Evolutionary conservation across 768 basidiomycete species (phyloP).

Genomic region (Kwoniella newhampshirensis): DNA sequence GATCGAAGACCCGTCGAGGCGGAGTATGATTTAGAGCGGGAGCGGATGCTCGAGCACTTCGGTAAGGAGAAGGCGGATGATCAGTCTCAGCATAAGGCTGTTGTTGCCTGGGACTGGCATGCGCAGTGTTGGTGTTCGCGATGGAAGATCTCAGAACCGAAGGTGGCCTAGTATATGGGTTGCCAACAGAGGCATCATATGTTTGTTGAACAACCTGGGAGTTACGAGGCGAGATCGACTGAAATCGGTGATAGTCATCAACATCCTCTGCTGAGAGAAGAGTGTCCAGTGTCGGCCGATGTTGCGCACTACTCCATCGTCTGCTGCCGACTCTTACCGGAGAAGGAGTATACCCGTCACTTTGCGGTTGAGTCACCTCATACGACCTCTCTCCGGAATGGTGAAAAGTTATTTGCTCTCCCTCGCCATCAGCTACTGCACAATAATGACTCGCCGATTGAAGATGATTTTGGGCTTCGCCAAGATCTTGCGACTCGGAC

Average conservation of each 20-base stretch:
- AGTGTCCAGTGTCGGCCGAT: slow-evolving; percentile 27
- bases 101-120: slow-evolving; percentile 5
- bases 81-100: slow-evolving; percentile 2
- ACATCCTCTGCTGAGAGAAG: slow-evolving; percentile 21
- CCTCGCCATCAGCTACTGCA: slow-evolving; percentile 1
- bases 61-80: neutral
- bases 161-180: slow-evolving; percentile 17
- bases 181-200: neutral
- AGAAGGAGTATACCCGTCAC: slow-evolving; percentile 24
- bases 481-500: slow-evolving; percentile 9
- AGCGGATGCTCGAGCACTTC: slow-evolving; percentile 10
- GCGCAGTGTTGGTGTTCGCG: slow-evolving; percentile 1
- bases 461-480: neutral
- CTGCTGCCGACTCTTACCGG: slow-evolving; percentile 16
- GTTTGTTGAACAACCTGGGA: neutral
- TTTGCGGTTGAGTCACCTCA: neutral
- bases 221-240: slow-evolving; percentile 13
- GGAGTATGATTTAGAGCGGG: slow-evolving; percentile 16
- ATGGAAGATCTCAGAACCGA: slow-evolving; percentile 25
- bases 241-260: neutral
- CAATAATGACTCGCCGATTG: slow-evolving; percentile 9
- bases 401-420: neutral
- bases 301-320: slow-evolving; percentile 18
- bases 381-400: neutral
- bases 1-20: slow-evolving; percentile 16